Conservation (phyloP, 2,329 filamentous ascomycete species). For the Aspergillus bombycis region DNA sequence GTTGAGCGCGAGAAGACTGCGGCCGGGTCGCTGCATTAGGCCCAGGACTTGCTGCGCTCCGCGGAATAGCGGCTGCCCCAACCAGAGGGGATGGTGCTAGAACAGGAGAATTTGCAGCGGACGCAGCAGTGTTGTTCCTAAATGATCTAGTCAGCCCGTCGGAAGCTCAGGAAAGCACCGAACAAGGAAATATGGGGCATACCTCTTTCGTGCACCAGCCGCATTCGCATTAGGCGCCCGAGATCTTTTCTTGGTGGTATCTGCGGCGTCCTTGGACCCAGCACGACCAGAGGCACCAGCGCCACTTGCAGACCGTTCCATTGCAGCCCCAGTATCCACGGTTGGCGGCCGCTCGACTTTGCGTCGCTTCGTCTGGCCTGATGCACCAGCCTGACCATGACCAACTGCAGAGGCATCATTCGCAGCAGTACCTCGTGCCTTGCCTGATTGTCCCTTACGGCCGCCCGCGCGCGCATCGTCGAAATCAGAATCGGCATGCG, state of each 20-base stretch:
- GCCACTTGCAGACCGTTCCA: constrained; percentile 46
- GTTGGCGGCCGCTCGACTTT: constrained; percentile 72
- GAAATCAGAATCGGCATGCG: constrained; percentile 76
- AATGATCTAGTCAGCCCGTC: constrained; percentile 14
- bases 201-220: constrained; percentile 71
- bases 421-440: constrained; percentile 44
- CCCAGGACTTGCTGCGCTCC: constrained; percentile 64
- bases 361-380: constrained; percentile 69
- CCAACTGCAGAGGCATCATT: constrained; percentile 24
- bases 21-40: constrained; percentile 63
- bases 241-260: constrained; percentile 70
- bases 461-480: constrained; percentile 62
- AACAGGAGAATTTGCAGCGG: constrained; percentile 66
- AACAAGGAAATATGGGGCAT: constrained; percentile 22
- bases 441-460: constrained; percentile 62
- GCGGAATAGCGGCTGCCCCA: constrained; percentile 63
- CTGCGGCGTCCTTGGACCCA: constrained; percentile 66
- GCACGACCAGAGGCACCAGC: constrained; percentile 35
- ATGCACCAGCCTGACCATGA: constrained; percentile 51
- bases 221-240: constrained; percentile 71
- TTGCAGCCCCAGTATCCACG: constrained; percentile 36
- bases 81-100: constrained; percentile 76
- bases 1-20: constrained; percentile 70
- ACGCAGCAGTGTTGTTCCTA: constrained; percentile 52
- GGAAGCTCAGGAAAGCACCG: neutral